A percentile compares a stretch with the other conserved stretches of the same genome.
Evolutionary conservation across 495 filamentous ascomycete genomes (phyloP).

Genomic region (Cetradonia linearis): DNA sequence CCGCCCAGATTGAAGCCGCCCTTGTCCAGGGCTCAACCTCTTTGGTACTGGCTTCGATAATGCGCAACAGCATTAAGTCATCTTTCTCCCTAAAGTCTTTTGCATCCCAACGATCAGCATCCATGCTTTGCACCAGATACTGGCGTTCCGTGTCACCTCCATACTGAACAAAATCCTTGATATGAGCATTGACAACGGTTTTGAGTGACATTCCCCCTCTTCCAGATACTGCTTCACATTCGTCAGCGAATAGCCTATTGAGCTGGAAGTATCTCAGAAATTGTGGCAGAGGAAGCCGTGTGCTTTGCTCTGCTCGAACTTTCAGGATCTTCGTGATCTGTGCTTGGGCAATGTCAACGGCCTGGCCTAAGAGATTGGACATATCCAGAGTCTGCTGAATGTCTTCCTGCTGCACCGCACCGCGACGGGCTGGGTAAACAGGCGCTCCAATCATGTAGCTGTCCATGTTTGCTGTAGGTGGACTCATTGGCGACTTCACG

Average conservation of each 20-base stretch:
- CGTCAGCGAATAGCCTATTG: conserved; percentile 88
- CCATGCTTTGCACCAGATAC: conserved; percentile 71
- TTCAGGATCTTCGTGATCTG: conserved; percentile 87
- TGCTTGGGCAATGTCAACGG: conserved; percentile 84
- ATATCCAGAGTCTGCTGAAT: conserved; percentile 79
- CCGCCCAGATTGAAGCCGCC: conserved; percentile 59
- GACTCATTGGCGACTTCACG: conserved; percentile 41
- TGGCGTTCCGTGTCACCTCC: conserved; percentile 71
- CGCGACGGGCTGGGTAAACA: conserved; percentile 28
- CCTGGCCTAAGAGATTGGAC: conserved; percentile 86
- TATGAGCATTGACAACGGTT: conserved; percentile 81
- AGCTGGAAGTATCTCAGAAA: conserved; percentile 91
- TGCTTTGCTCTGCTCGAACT: conserved; percentile 78
- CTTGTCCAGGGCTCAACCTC: conserved; percentile 67
- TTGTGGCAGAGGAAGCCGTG: conserved; percentile 57
- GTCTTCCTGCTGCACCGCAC: conserved; percentile 53
- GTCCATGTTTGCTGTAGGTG: conserved; percentile 31
- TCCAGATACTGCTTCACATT: conserved; percentile 92
- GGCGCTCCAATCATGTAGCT: conserved; percentile 25
- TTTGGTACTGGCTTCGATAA: conserved; percentile 69
- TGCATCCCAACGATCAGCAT: conserved; percentile 81
- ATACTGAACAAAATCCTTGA: conserved; percentile 72
- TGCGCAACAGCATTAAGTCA: conserved; percentile 49
- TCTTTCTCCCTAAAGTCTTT: conserved; percentile 70
- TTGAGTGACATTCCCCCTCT: conserved; percentile 75